Base-by-base conservation (phyloP, 129 eudicot genomes). In the Logfia minima region DNA sequence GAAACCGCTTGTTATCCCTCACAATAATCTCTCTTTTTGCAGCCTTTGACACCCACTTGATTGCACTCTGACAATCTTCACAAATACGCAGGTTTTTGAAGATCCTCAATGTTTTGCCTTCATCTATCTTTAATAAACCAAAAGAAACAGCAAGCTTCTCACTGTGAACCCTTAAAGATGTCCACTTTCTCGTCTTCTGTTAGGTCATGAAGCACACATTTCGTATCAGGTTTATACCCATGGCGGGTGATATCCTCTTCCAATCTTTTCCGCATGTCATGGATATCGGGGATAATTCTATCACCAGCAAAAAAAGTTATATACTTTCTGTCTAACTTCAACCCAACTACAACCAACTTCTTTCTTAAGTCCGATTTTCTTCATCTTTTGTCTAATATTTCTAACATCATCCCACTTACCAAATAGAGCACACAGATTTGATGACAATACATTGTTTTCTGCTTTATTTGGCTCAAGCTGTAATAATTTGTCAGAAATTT, bases 261-360 rank as follows among this genome's bases (percentile, higher is more conserved):
- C 43, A 84, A 59, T 31, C 70, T 71, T 64, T 70, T 74, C 90
- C 88, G 86, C 80, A 74, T 86, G 37, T 77, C 56, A 43, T 65
- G 71, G 41, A 82, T 79, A 34, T 74, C 80, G 0, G 82, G 61
- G 29, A 79, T 74, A 81, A 10, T 66, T 67, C 64, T 75, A 74
- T 83, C 88, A 18, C 91, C 89, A 37, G 82, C 86, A 43, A 61
- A 60, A 60, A 53, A 89, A 89, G 62, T 68, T 85, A 75, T 85
- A 82, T 8, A 74, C 86, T 77, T 78, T 90, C 13, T 88, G 87
- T 55, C 71, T 81, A 24, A 85, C 37, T 80, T 85, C 96, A 77
- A 85, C 81, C 96, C 90, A 85, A 75, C 96, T 90, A 22, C 86
- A 82, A 24, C 92, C 92, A 0, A 74, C 83, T 29, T 79, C 81